Conservation (phyloP, 2,329 filamentous ascomycete species). For the Sporothrix euskadiensis region DNA sequence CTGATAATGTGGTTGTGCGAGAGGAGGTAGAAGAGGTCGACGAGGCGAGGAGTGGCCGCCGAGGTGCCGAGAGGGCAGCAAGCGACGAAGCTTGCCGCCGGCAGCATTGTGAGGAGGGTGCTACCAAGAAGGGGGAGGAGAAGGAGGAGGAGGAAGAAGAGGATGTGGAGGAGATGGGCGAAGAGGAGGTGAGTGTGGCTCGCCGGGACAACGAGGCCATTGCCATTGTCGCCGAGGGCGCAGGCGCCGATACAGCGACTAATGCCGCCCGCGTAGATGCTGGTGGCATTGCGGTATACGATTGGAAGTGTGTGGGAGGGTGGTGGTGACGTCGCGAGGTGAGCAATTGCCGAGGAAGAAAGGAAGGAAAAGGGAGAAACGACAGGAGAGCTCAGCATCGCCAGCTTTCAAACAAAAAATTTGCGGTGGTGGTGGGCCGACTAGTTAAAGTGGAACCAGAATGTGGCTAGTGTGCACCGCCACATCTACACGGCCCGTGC, state of each 20-base stretch:
- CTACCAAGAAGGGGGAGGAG: background rate
- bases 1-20: background rate
- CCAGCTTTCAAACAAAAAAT: slow-evolving; percentile 15
- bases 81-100: background rate
- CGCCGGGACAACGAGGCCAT: slow-evolving; percentile 21
- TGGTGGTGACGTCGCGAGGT: slow-evolving; percentile 15
- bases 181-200: background rate
- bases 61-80: background rate
- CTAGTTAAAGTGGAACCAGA: background rate
- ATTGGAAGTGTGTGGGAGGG: background rate
- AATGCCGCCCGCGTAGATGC: slow-evolving; percentile 22
- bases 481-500: background rate
- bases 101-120: background rate
- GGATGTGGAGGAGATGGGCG: background rate
- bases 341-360: slow-evolving; percentile 14
- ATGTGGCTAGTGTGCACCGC: slow-evolving; percentile 16
- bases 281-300: background rate
- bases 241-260: background rate
- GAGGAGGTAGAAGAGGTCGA: background rate
- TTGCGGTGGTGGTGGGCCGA: slow-evolving; percentile 7
- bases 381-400: slow-evolving; percentile 6
- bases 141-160: background rate
- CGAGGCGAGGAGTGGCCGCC: background rate
- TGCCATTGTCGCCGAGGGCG: background rate
- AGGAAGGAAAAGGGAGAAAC: background rate